Base-by-base conservation (phyloP, 306 rosid genomes). In the Cucurbita argyrosperma region DNA sequence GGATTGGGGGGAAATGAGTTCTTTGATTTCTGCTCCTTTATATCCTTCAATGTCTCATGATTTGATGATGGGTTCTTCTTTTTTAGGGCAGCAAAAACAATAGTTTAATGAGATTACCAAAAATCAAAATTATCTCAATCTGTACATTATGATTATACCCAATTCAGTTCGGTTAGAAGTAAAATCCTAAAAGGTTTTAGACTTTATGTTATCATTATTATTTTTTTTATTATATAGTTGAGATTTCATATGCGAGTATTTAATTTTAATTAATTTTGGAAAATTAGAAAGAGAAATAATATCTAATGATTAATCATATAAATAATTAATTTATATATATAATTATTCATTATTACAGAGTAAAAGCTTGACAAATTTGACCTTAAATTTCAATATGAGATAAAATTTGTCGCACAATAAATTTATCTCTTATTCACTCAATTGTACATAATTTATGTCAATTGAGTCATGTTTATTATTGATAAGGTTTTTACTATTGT, bases 1-100 rank as follows among this genome's bases (percentile, higher is more conserved):
- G 14, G 75, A 84, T 1, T 85, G 89, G 89, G 84, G 85, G 21
- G 87, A 84, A 78, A 82, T 77, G 45, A 77, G 77, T 71, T 67
- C 85, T 71, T 8, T 79, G 70, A 71, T 85, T 40, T 82, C 78
- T 79, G 82, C 85, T 82, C 77, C 85, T 72, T 56, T 10, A 74
- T 67, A 67, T 67, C 56, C 73, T 46, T 46, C 54, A 3, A 10
- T 5, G 71, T 19, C 18, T 35, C 45, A 46, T 67, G 39, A 67
- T 45, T 47, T 47, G 40, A 13, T 67, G 56, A 7, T 67, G 4
- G 10, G 39, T 65, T 46, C 10, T 51, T 42, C 71, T 42, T 42
- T 42, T 10, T 42, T 57, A 4, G 39, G 23, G 16, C 63, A 57
- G 63, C 15, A 23, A 23, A 23, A 23, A 16, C 63, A 10, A 57